phyloP scores from a whole-genome alignment of 1,284 basidiomycete species.

The Meripilus lineatus region DNA sequence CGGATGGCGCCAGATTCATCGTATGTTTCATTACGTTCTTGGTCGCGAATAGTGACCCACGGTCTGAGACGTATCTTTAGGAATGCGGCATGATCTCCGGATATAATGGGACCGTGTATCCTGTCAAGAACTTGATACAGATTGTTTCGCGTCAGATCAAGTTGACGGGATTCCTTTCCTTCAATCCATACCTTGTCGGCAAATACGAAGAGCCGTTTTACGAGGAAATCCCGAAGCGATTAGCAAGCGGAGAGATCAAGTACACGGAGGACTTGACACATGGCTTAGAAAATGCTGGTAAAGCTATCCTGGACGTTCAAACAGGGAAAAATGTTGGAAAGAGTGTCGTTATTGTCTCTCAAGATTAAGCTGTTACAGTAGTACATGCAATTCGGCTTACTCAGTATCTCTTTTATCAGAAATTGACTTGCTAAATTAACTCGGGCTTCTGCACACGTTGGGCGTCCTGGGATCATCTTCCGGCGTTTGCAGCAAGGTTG shows the following conservation, averaged over 20 bases:
- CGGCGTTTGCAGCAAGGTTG: too few species aligned
- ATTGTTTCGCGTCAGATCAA: conserved; percentile 32
- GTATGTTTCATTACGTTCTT: conserved; percentile 29
- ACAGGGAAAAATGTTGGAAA: conserved; percentile 13
- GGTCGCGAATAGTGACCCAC: not conserved
- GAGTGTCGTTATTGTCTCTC: conserved; percentile 11
- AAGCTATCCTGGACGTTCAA: conserved; percentile 10
- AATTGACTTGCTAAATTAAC: too few species aligned
- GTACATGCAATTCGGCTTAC: too few species aligned
- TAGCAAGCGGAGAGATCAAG: conserved; percentile 10
- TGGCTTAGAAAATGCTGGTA: conserved; percentile 8
- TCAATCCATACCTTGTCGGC: conserved; percentile 13
- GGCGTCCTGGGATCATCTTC: not conserved
- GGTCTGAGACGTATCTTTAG: conserved; percentile 2
- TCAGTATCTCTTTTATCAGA: too few species aligned
- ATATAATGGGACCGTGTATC: conserved; percentile 17
- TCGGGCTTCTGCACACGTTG: too few species aligned
- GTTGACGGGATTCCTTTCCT: conserved; percentile 38
- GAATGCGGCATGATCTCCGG: conserved; percentile 19
- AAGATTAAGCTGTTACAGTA: too few species aligned
- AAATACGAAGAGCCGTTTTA: conserved; percentile 7
- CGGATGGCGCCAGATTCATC: conserved; percentile 45
- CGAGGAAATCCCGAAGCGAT: conserved; percentile 8
- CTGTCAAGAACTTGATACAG: conserved; percentile 16
- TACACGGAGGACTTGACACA: conserved; percentile 9